Evolutionary conservation across 2,329 filamentous ascomycete genomes (phyloP).

Genomic region (Drechslerella dactyloides): DNA sequence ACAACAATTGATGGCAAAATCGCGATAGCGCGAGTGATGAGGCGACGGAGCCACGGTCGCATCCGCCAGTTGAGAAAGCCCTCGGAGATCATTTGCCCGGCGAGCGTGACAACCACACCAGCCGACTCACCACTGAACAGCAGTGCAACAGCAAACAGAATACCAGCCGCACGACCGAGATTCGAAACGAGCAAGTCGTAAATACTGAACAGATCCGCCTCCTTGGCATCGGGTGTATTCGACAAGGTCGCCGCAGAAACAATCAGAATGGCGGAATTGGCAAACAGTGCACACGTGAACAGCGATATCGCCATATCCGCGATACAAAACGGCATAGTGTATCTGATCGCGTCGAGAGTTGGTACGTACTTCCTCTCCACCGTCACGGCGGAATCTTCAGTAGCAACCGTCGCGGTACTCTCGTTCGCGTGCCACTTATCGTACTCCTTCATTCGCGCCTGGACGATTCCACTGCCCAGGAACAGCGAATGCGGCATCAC

Average conservation of each 20-base stretch:
- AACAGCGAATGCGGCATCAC: slow-evolving; percentile 75
- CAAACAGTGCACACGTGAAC: slow-evolving; percentile 82
- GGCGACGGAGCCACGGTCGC: slow-evolving; percentile 76
- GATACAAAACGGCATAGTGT: slow-evolving; percentile 76
- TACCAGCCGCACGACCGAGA: slow-evolving; percentile 76
- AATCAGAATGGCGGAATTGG: slow-evolving; percentile 82
- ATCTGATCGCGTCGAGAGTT: slow-evolving; percentile 73
- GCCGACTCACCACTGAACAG: slow-evolving; percentile 80
- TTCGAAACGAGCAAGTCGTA: slow-evolving; percentile 72
- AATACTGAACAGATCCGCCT: slow-evolving; percentile 83
- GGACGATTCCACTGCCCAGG: slow-evolving; percentile 72
- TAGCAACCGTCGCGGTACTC: slow-evolving; percentile 56
- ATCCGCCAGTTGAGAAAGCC: slow-evolving; percentile 78
- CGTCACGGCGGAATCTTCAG: slow-evolving; percentile 52
- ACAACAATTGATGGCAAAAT: slow-evolving; percentile 84
- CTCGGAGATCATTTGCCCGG: slow-evolving; percentile 87
- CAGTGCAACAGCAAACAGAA: slow-evolving; percentile 81
- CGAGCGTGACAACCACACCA: slow-evolving; percentile 86
- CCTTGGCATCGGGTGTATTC: slow-evolving; percentile 65
- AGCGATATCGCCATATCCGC: slow-evolving; percentile 73
- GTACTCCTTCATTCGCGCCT: slow-evolving; percentile 70
- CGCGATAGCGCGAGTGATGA: slow-evolving; percentile 78
- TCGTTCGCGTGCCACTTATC: slow-evolving; percentile 66
- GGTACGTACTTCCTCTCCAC: slow-evolving; percentile 70
- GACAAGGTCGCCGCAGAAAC: slow-evolving; percentile 80